Percentiles rank a stretch among this genome's conserved stretches.
These are phyloP conservation scores for Choanephora cucurbitarum DNA, from an alignment of 371 early-diverging fungal genomes.

Conservation along the genomic window DNA sequence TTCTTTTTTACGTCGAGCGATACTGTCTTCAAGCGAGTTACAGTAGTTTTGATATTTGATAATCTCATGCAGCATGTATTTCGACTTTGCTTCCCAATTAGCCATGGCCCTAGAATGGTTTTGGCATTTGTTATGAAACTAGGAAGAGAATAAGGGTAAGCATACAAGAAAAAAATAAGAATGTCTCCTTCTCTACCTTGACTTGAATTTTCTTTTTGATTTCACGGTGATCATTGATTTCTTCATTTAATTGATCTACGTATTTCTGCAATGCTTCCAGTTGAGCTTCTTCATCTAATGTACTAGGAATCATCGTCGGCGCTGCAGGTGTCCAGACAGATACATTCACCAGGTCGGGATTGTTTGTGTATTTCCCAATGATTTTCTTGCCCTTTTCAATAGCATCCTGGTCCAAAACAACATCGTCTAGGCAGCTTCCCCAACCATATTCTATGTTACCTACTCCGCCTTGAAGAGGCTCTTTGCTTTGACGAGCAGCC, in stretches of 20 bases:
- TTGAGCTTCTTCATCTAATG: slow-evolving; percentile 31
- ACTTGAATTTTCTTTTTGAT: slow-evolving; percentile 37
- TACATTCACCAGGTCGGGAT: slow-evolving; percentile 27
- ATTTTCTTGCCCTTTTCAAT: slow-evolving; percentile 17
- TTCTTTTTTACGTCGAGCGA: slow-evolving; percentile 22
- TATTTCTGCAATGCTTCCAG: slow-evolving; percentile 29
- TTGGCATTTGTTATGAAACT: slow-evolving; percentile 61
- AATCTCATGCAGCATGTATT: slow-evolving; percentile 83
- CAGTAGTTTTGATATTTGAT: slow-evolving; percentile 89
- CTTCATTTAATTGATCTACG: slow-evolving; percentile 29
- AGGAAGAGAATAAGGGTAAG: neutral
- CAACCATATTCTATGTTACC: slow-evolving; percentile 91
- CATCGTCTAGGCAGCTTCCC: slow-evolving; percentile 63
- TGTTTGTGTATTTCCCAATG: slow-evolving; percentile 19
- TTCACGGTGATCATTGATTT: slow-evolving; percentile 45
- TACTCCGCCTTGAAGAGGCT: slow-evolving; percentile 82
- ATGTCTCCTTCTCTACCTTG: slow-evolving; percentile 17
- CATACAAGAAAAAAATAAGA: neutral
- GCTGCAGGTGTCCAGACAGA: slow-evolving; percentile 42
- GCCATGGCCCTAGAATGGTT: slow-evolving; percentile 68
- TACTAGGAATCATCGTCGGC: slow-evolving; percentile 39
- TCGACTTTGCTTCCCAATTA: slow-evolving; percentile 88
- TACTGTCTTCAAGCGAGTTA: slow-evolving; percentile 70
- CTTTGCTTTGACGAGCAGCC: slow-evolving; percentile 87
- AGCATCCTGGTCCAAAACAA: slow-evolving; percentile 32